These are phyloP conservation scores for Ophiostoma tasmaniense DNA, from an alignment of 2,329 filamentous ascomycete species.

Conservation along the genomic window DNA sequence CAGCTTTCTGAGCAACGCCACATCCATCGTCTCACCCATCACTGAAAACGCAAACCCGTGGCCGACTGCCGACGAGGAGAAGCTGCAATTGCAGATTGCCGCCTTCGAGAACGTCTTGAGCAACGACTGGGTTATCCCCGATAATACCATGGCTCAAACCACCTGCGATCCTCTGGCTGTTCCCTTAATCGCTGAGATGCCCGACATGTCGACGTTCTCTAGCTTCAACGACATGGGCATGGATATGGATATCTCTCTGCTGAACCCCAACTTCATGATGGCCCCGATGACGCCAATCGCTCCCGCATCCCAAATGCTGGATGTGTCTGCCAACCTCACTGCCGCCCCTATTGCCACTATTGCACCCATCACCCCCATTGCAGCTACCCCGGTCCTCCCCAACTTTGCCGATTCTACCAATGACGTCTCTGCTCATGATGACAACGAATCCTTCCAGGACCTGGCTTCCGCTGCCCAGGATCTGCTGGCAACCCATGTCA, in stretches of 20 bases:
- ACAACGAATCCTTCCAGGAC: slow-evolving; percentile 18
- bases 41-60: slow-evolving; percentile 36
- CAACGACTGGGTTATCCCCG: slow-evolving; percentile 21
- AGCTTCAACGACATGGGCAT: not conserved
- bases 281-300: too few species aligned
- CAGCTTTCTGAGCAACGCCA: slow-evolving; percentile 27
- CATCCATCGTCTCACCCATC: slow-evolving; percentile 38
- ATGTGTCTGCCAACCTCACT: not conserved
- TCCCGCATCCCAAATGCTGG: not conserved
- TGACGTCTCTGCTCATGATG: not conserved
- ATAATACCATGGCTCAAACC: not conserved
- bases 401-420: not conserved
- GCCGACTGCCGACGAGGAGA: slow-evolving; percentile 33
- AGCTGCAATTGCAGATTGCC: slow-evolving; percentile 37
- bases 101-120: slow-evolving; percentile 25
- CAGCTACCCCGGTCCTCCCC: not conserved
- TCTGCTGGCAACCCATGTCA: slow-evolving; percentile 38
- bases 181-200: not conserved
- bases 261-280: not conserved
- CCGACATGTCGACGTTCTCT: not conserved
- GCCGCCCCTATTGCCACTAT: not conserved
- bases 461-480: slow-evolving; percentile 39
- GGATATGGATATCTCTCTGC: not conserved
- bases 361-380: not conserved
- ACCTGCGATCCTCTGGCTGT: not conserved